phyloP scores from a whole-genome alignment of 495 filamentous ascomycete species.

The Penicillium herquei region DNA sequence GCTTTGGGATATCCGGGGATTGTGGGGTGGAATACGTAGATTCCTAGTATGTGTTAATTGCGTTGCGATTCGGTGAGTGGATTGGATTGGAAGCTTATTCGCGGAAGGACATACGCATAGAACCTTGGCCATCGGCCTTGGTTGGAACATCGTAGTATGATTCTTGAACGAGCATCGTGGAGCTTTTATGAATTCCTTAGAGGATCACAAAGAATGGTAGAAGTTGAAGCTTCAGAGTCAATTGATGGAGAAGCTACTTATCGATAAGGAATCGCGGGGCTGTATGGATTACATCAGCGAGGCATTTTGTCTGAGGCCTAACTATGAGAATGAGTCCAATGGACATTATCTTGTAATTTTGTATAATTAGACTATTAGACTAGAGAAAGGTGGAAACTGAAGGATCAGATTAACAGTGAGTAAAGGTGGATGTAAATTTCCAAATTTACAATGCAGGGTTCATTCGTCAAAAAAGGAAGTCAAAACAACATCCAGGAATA shows the following conservation, averaged over 20 bases:
- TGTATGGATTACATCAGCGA: slow-evolving; percentile 1
- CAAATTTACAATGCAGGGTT: no score
- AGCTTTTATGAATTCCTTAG: not conserved
- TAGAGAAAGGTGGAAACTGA: no score
- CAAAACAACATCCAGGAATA: no score
- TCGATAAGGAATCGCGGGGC: slow-evolving; percentile 20
- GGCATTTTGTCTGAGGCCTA: not conserved
- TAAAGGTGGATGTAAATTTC: no score
- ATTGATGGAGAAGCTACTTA: slow-evolving; percentile 11
- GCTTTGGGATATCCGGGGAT: slow-evolving; percentile 84
- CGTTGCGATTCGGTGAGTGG: not conserved
- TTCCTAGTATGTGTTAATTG: slow-evolving; percentile 48
- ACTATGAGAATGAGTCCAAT: not conserved
- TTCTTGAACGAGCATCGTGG: slow-evolving; percentile 67
- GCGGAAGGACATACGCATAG: slow-evolving; percentile 40
- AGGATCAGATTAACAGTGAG: no score
- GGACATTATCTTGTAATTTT: not conserved
- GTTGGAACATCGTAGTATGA: slow-evolving; percentile 65
- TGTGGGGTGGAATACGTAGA: slow-evolving; percentile 85
- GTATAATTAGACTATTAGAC: no score
- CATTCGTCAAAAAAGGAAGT: no score
- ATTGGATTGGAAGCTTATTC: not conserved
- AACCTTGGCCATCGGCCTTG: slow-evolving; percentile 56
- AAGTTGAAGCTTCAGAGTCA: not conserved
- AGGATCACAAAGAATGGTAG: not conserved